These are phyloP conservation scores for Umbelopsis isabellina DNA, from an alignment of 192 early-diverging fungal genomes.

Conservation along the genomic window DNA sequence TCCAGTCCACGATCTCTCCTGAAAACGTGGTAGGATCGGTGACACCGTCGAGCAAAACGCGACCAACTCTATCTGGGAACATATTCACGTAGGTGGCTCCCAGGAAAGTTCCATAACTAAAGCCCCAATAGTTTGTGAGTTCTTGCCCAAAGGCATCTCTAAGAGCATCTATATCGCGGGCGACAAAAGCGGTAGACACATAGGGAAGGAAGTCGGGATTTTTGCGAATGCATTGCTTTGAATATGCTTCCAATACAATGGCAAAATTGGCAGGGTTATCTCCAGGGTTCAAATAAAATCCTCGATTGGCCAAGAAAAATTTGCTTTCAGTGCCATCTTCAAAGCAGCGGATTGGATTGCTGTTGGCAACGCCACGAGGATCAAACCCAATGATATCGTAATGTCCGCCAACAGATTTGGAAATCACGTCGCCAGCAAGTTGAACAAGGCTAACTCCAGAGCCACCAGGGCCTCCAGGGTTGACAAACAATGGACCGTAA, in stretches of 20 bases:
- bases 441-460: constrained; percentile 33
- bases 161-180: constrained; percentile 49
- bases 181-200: constrained; percentile 45
- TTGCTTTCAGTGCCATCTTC: constrained; percentile 20
- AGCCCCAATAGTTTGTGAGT: constrained; percentile 46
- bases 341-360: constrained; percentile 19
- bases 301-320: constrained; percentile 15
- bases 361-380: constrained; percentile 42
- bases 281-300: background rate
- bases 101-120: constrained; percentile 48
- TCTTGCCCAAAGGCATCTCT: constrained; percentile 40
- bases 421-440: constrained; percentile 19
- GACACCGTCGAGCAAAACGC: constrained; percentile 50
- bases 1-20: constrained; percentile 26
- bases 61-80: constrained; percentile 51
- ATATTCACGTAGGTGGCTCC: constrained; percentile 53
- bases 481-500: constrained; percentile 9
- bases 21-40: constrained; percentile 30
- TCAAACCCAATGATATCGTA: constrained; percentile 48
- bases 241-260: constrained; percentile 5
- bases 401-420: constrained; percentile 24
- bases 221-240: constrained; percentile 28
- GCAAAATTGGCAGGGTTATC: constrained; percentile 3
- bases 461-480: constrained; percentile 47
- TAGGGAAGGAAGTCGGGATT: constrained; percentile 37